A percentile compares a stretch with the other conserved stretches of the same genome.
Conservation (phyloP, 352 stramenopile genomes). For the Phytophthora nicotianae region DNA sequence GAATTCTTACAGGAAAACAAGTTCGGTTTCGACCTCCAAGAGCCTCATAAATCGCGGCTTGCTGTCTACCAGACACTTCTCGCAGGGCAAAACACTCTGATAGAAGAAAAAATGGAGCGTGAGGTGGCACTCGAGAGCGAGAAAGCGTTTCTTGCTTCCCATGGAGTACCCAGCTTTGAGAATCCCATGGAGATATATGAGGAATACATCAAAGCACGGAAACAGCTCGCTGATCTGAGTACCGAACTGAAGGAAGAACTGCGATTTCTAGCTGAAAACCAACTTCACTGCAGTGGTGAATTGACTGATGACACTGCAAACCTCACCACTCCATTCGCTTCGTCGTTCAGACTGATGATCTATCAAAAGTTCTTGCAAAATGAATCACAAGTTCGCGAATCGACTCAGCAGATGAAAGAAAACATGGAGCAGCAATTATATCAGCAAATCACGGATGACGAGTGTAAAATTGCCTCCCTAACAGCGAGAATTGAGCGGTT, state of each 20-base stretch:
- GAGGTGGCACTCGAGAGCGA: constrained; percentile 45
- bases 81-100: constrained; percentile 46
- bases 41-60: constrained; percentile 36
- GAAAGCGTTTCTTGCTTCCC: constrained; percentile 33
- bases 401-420: constrained; percentile 14
- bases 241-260: constrained; percentile 19
- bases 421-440: constrained; percentile 28
- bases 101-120: constrained; percentile 66
- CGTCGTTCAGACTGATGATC: constrained; percentile 20
- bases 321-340: constrained; percentile 22
- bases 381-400: constrained; percentile 16
- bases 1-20: constrained; percentile 19
- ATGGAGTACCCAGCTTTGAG: constrained; percentile 29
- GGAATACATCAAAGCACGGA: constrained; percentile 28
- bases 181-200: constrained; percentile 30
- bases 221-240: constrained; percentile 19
- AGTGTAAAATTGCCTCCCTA: constrained; percentile 10
- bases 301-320: constrained; percentile 4
- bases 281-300: constrained; percentile 23
- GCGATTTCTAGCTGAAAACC: constrained; percentile 25
- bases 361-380: constrained; percentile 24
- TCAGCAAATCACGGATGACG: constrained; percentile 7
- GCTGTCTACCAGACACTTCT: constrained; percentile 53
- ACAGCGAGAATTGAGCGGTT: constrained; percentile 25
- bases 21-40: constrained; percentile 12